phyloP scores from a whole-genome alignment of 768 basidiomycete species.

The Hortiboletus flavorubellus region DNA sequence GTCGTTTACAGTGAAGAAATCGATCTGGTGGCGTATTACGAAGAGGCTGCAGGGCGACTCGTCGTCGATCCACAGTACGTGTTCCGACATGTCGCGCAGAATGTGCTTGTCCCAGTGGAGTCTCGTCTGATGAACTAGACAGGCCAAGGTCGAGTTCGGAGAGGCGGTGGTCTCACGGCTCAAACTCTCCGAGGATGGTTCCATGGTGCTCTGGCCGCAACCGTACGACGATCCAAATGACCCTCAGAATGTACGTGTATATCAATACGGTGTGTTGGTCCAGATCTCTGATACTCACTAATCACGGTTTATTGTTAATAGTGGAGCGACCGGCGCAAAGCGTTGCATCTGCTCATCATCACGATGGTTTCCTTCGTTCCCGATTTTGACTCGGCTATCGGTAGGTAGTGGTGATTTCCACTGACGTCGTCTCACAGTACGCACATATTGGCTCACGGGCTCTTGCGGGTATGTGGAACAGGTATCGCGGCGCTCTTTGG shows the following conservation, averaged over 20 bases:
- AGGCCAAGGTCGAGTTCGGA: constrained; percentile 50
- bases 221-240: constrained; percentile 48
- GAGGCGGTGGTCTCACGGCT: constrained; percentile 41
- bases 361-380: constrained; percentile 53
- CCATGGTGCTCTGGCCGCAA: constrained; percentile 54
- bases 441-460: background rate
- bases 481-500: constrained; percentile 50
- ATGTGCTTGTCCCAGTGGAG: no score
- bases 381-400: constrained; percentile 52
- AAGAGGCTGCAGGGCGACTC: constrained; percentile 53
- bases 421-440: background rate
- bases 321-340: constrained; percentile 46
- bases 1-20: constrained; percentile 13
- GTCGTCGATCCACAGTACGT: constrained; percentile 61
- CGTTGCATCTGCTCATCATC: constrained; percentile 44
- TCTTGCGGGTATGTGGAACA: constrained; percentile 8
- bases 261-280: background rate
- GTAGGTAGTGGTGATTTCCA: constrained; percentile 24
- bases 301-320: constrained; percentile 10
- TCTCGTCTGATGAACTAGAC: constrained; percentile 25
- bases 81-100: no score
- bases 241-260: constrained; percentile 47
- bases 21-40: constrained; percentile 45
- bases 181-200: constrained; percentile 45
- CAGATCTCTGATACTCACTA: background rate